Percentiles rank a stretch among this genome's conserved stretches.
Conservation (phyloP, 148 eudicot genomes). For the Agrostemma githago region DNA sequence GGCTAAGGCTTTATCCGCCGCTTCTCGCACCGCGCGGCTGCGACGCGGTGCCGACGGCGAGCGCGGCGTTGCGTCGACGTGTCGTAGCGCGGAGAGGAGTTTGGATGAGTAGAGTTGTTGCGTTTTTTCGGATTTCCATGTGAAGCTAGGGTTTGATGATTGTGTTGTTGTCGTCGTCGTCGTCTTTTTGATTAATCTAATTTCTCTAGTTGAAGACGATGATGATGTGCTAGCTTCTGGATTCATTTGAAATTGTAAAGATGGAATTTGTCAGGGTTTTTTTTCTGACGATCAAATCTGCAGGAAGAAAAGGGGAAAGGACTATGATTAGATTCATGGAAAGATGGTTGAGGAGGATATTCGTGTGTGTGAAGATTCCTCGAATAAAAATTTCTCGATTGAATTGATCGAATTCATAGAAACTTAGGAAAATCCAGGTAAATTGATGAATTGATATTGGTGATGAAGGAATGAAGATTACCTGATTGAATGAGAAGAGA, state of each 20-base stretch:
- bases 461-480: neutral
- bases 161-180: slow-evolving; percentile 38
- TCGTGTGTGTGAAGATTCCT: slow-evolving; percentile 22
- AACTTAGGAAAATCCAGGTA: neutral
- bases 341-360: slow-evolving; percentile 24
- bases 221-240: slow-evolving; percentile 35
- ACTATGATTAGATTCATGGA: slow-evolving; percentile 17
- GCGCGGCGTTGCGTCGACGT: slow-evolving; percentile 40
- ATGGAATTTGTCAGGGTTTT: neutral
- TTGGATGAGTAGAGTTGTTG: slow-evolving; percentile 70
- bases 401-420: neutral
- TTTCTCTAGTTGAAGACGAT: slow-evolving; percentile 32
- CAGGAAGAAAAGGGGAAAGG: neutral
- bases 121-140: slow-evolving; percentile 79
- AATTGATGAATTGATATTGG: slow-evolving; percentile 12
- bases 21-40: slow-evolving; percentile 59
- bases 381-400: neutral
- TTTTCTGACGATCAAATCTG: slow-evolving; percentile 20
- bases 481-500: too few species aligned
- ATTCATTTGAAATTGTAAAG: slow-evolving; percentile 22
- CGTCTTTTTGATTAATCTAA: slow-evolving; percentile 38
- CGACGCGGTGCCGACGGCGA: slow-evolving; percentile 40
- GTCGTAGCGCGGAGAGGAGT: slow-evolving; percentile 65
- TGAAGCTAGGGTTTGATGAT: slow-evolving; percentile 17
- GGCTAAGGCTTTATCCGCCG: slow-evolving; percentile 69